Base-by-base conservation (phyloP, 257 asterid species). In the Anisodus acutangulus region DNA sequence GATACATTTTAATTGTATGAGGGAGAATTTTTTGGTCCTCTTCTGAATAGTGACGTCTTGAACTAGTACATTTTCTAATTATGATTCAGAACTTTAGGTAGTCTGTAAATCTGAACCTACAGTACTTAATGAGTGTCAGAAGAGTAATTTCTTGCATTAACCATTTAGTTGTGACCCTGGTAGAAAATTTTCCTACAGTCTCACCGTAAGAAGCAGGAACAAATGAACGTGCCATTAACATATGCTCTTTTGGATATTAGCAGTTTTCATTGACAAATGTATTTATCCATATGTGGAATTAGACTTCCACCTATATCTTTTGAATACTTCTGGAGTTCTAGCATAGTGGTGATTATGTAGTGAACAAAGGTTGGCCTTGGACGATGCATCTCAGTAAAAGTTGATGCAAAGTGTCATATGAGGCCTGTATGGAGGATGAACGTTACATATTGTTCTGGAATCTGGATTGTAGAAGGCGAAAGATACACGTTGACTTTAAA, bases 181-280 rank as follows among this genome's bases (percentile, higher is more conserved):
- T 68, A 16, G 31, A 68, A 16, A 15, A 68, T 17, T 39, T 26
- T 15, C 31, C 53, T 15, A 16, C 78, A 68, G 53, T 68, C 9
- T 47, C 45, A 16, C 26, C 39, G 4, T 39, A 68, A 7, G 78
- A 68, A 39, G 53, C 51, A 19, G 19, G 53, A 3, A 68, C 26
- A 39, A 39, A 39, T 15, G 26, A 68, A 7, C 8, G 13, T 68
- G 53, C 31, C 53, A 39, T 68, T 68, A 39, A 39, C 37, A 51
- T 39, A 16, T 68, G 7, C 26, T 68, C 78, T 68, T 67, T 67
- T 15, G 76, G 53, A 68, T 8, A 68, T 68, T 68, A 15, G 78
- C 26, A 68, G 53, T 68, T 68, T 2, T 51, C 26, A 37, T 37
- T 68, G 78, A 68, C 78, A 37, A 68, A 68, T 39, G 53, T 39